Evolutionary conservation across 2,329 filamentous ascomycete genomes (phyloP).

Genomic region (Leptographium flavum): DNA sequence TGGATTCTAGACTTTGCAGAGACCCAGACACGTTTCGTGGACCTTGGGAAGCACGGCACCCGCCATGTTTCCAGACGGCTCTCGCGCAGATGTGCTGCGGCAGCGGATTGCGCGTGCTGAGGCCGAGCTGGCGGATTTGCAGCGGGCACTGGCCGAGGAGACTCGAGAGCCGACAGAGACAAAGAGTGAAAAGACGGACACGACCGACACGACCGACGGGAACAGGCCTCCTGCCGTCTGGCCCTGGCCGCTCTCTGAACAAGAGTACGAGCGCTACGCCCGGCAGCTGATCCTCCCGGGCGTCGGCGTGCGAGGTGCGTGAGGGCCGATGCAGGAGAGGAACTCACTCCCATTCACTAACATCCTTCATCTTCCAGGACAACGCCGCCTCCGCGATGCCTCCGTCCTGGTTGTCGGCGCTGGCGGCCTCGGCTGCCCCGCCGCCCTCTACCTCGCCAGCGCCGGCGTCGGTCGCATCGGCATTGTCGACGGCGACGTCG

Average conservation of each 20-base stretch:
- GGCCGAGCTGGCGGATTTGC: conserved; percentile 29
- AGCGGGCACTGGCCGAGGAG: conserved; percentile 25
- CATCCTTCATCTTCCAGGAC: conserved; percentile 36
- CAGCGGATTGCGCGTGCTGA: conserved; percentile 33
- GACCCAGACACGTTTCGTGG: not conserved
- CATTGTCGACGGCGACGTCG: conserved; percentile 73
- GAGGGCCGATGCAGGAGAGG: too few species aligned
- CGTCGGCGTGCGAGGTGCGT: conserved; percentile 56
- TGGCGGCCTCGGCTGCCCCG: conserved; percentile 83
- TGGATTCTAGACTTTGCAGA: not conserved
- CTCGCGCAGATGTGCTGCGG: conserved; percentile 22
- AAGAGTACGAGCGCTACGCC: conserved; percentile 78
- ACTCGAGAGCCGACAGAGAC: not conserved
- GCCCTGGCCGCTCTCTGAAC: conserved; percentile 54
- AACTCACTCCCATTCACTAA: too few species aligned
- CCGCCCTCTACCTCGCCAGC: conserved; percentile 81
- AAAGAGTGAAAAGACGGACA: not conserved
- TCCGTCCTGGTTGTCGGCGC: conserved; percentile 72
- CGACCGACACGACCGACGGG: not conserved
- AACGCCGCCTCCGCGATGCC: conserved; percentile 55
- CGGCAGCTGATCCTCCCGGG: conserved; percentile 80
- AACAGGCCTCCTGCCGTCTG: conserved; percentile 14
- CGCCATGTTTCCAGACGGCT: not conserved
- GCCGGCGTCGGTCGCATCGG: conserved; percentile 76
- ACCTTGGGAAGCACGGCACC: too few species aligned